phyloP scores from a whole-genome alignment of 176 grass and related monocot genomes.

The Elaeis guineensis region DNA sequence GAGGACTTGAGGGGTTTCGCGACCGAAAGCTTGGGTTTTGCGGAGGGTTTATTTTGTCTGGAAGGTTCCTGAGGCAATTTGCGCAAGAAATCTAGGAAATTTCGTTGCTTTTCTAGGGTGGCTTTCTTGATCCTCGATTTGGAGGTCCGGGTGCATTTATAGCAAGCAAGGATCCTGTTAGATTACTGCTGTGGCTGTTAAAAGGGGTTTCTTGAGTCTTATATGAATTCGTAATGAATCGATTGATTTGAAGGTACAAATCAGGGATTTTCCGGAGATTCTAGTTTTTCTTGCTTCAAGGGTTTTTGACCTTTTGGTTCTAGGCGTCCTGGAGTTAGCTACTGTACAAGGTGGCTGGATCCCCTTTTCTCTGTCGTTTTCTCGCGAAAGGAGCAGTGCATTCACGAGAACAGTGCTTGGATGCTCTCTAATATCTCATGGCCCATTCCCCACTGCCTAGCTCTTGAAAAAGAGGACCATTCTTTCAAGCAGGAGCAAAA shows the following conservation, averaged over 20 bases:
- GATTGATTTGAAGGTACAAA: not conserved
- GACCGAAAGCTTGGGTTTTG: not conserved
- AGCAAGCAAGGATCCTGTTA: too few relatives aligned
- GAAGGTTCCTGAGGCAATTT: not conserved
- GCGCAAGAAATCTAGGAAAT: too few relatives aligned
- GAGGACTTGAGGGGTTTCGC: not conserved
- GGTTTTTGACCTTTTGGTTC: conserved; percentile 3
- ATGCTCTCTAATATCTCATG: conserved; percentile 13
- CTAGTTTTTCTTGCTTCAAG: not conserved
- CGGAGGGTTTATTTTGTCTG: not conserved
- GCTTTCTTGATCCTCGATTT: too few relatives aligned
- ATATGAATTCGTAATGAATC: not conserved
- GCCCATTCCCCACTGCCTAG: not conserved
- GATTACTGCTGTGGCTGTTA: not conserved
- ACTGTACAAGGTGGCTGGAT: conserved; percentile 14
- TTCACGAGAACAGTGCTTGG: conserved; percentile 37
- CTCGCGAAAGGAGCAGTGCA: conserved; percentile 25
- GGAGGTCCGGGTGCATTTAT: too few relatives aligned
- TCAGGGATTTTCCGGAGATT: not conserved
- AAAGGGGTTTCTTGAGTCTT: not conserved
- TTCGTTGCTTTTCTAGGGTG: not conserved
- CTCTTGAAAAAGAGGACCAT: conserved; percentile 2
- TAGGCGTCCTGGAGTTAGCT: conserved; percentile 9
- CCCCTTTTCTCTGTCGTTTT: conserved; percentile 29
- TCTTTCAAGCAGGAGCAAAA: not conserved